phyloP scores from a whole-genome alignment of 1,139 yeast species.

The Kodamaea fungicola region DNA sequence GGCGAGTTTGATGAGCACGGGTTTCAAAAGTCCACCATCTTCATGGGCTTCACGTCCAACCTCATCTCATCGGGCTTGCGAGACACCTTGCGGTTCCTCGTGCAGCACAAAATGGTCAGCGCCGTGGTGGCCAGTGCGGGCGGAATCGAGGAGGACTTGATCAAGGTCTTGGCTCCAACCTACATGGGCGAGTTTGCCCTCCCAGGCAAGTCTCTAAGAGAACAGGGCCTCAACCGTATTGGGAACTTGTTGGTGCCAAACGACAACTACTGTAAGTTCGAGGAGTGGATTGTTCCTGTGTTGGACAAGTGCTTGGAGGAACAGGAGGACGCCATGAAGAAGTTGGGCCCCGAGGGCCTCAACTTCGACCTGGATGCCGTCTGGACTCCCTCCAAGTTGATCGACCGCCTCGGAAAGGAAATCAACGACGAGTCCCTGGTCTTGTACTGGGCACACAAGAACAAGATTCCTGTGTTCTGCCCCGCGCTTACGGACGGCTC shows the following conservation, averaged over 20 bases:
- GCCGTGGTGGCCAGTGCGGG: conserved; percentile 97
- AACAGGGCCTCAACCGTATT: conserved; percentile 94
- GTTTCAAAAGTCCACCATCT: conserved; percentile 81
- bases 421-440: conserved; percentile 93
- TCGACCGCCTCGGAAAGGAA: conserved; percentile 91
- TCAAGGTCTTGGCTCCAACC: conserved; percentile 94
- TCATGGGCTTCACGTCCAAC: conserved; percentile 96
- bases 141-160: conserved; percentile 95
- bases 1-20: conserved; percentile 82
- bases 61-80: conserved; percentile 92
- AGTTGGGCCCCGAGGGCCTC: conserved; percentile 58
- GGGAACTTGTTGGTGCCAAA: conserved; percentile 96
- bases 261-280: conserved; percentile 94
- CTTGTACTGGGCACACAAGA: conserved; percentile 96
- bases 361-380: conserved; percentile 43
- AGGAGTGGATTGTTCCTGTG: conserved; percentile 97
- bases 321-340: conserved; percentile 66
- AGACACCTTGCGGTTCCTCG: conserved; percentile 83
- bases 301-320: conserved; percentile 84
- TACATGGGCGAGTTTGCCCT: conserved; percentile 86
- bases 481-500: conserved; percentile 98
- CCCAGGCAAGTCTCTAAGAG: conserved; percentile 79
- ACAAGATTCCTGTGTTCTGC: conserved; percentile 91
- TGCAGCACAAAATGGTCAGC: conserved; percentile 89
- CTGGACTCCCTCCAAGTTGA: conserved; percentile 93